These are phyloP conservation scores for Cladosporium sp. DNA, from an alignment of 2,329 filamentous ascomycete species.

Conservation along the genomic window DNA sequence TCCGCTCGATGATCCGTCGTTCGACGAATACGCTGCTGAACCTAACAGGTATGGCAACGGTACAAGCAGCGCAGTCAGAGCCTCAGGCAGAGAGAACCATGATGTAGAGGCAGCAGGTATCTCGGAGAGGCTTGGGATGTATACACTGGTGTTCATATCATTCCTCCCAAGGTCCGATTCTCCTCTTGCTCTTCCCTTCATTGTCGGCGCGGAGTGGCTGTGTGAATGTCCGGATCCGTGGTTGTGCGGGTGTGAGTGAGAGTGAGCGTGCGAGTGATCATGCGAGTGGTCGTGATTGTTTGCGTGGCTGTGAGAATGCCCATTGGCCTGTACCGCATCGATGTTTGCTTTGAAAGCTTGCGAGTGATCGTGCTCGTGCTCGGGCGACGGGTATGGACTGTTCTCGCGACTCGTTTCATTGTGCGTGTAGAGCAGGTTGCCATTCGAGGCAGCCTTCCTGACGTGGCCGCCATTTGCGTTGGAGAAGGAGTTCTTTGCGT, in stretches of 20 bases:
- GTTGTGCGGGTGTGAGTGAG: constrained; percentile 26
- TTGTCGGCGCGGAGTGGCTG: constrained; percentile 29
- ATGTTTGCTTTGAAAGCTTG: constrained; percentile 26
- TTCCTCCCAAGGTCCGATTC: constrained; percentile 48
- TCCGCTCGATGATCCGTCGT: constrained; percentile 21
- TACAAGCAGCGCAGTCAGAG: constrained; percentile 52
- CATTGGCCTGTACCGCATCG: constrained; percentile 26
- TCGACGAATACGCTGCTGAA: constrained; percentile 46
- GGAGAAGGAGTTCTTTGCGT: constrained; percentile 25
- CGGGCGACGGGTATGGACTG: constrained; percentile 30
- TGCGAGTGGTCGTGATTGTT: constrained; percentile 23
- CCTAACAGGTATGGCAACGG: constrained; percentile 52
- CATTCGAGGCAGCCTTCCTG: constrained; percentile 27
- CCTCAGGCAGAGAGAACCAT: constrained; percentile 45
- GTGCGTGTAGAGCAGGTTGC: constrained; percentile 29
- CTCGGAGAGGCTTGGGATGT: constrained; percentile 24
- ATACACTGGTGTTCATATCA: constrained; percentile 21
- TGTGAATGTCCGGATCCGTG: constrained; percentile 24
- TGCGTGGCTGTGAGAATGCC: constrained; percentile 18
- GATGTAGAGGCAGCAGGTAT: constrained; percentile 25
- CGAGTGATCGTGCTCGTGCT: constrained; percentile 20
- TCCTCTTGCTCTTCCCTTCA: constrained; percentile 43
- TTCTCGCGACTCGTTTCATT: constrained; percentile 33
- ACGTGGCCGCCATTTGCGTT: constrained; percentile 19
- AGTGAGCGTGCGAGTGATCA: constrained; percentile 11